These are phyloP conservation scores for Cladosporium sp. DNA, from an alignment of 2,329 filamentous ascomycete genomes.

Conservation along the genomic window DNA sequence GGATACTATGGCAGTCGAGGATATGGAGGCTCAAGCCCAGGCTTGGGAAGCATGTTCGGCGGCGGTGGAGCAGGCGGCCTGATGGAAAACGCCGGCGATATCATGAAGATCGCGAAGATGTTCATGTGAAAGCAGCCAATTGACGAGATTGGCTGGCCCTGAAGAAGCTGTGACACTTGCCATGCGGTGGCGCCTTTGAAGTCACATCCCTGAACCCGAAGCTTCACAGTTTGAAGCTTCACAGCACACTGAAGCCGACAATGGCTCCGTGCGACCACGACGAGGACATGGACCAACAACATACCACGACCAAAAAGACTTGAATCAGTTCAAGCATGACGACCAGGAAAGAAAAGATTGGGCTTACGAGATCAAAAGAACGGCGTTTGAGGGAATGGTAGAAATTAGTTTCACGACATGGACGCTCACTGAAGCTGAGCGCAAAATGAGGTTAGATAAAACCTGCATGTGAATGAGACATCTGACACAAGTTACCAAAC, in stretches of 20 bases:
- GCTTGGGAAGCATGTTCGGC: conserved; percentile 27
- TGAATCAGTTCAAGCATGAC: conserved; percentile 2
- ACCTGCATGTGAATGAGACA: background rate
- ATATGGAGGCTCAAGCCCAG: conserved; percentile 40
- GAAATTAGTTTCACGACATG: background rate
- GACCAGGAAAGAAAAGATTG: background rate
- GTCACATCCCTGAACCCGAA: background rate
- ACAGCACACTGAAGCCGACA: background rate
- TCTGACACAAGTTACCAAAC: background rate
- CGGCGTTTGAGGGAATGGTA: background rate
- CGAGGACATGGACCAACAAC: background rate
- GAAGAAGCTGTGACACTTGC: background rate
- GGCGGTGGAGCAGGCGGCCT: conserved; percentile 37
- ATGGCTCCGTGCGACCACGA: background rate
- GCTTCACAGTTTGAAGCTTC: background rate
- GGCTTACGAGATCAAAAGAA: background rate
- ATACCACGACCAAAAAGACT: background rate
- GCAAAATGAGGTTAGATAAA: conserved; percentile 1
- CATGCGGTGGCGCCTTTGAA: background rate
- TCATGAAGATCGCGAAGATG: conserved; percentile 53
- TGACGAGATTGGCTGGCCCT: background rate
- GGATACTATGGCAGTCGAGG: conserved; percentile 50
- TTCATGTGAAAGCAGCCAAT: conserved; percentile 46
- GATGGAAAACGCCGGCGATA: conserved; percentile 48
- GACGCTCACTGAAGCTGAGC: background rate